Conservation (phyloP, 495 filamentous ascomycete species). For the Penicillium fimorum region DNA sequence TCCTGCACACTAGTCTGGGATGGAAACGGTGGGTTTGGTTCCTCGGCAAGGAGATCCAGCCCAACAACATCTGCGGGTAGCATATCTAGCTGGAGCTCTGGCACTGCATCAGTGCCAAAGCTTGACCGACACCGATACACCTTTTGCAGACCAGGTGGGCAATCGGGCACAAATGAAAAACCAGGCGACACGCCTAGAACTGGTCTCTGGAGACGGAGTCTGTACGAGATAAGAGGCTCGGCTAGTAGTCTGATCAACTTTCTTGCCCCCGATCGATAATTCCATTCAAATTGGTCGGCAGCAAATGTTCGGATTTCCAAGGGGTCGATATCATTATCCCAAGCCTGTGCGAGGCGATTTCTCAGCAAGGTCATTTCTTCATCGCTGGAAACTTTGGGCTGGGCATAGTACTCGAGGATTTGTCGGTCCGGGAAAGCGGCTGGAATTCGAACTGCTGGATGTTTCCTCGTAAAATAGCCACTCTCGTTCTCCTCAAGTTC, state of each 20-base stretch:
- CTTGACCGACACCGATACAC: slow-evolving; percentile 68
- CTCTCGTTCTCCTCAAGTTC: slow-evolving; percentile 84
- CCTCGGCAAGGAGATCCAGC: slow-evolving; percentile 68
- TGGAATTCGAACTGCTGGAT: slow-evolving; percentile 71
- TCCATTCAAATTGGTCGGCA: slow-evolving; percentile 83
- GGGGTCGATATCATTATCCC: slow-evolving; percentile 66
- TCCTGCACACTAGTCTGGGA: slow-evolving; percentile 30
- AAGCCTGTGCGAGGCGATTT: slow-evolving; percentile 46
- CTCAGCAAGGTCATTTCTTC: slow-evolving; percentile 59
- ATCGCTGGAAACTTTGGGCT: slow-evolving; percentile 70
- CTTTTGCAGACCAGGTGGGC: slow-evolving; percentile 44
- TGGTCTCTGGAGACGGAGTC: slow-evolving; percentile 48
- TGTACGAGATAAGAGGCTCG: slow-evolving; percentile 68
- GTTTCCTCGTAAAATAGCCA: slow-evolving; percentile 73
- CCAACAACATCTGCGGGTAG: slow-evolving; percentile 73
- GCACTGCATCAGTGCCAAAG: slow-evolving; percentile 67
- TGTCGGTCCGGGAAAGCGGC: slow-evolving; percentile 76
- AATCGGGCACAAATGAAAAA: slow-evolving; percentile 29
- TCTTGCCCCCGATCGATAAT: slow-evolving; percentile 68
- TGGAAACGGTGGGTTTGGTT: slow-evolving; percentile 53
- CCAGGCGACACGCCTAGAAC: slow-evolving; percentile 21
- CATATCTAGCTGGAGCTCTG: slow-evolving; percentile 76
- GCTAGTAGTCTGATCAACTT: slow-evolving; percentile 83
- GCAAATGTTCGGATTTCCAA: slow-evolving; percentile 68
- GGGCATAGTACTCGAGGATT: slow-evolving; percentile 80